Conservation (phyloP, 2,329 filamentous ascomycete species). For the Xylaria sp. region DNA sequence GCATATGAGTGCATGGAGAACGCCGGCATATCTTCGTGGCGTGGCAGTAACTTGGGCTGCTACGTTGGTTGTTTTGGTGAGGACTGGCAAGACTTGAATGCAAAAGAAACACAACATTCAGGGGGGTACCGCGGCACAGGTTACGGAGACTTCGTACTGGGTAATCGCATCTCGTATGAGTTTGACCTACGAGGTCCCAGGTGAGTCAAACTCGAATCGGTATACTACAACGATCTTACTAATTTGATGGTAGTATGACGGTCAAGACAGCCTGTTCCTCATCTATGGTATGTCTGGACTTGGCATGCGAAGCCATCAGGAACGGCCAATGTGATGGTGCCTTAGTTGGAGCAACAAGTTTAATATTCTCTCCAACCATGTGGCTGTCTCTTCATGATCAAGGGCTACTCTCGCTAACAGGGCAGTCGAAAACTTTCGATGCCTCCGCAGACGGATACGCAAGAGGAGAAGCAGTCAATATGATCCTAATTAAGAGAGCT, state of each 20-base stretch:
- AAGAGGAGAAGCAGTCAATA: not conserved
- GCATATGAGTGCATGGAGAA: not conserved
- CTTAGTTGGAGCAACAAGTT: not conserved
- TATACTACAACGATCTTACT: not conserved
- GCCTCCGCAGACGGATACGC: not conserved
- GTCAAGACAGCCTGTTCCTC: not conserved
- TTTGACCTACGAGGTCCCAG: not conserved
- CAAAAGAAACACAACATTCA: not conserved
- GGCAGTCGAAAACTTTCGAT: not conserved
- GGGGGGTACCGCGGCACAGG: not conserved
- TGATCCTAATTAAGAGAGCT: not conserved
- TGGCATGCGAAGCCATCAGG: not conserved
- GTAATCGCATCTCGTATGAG: not conserved
- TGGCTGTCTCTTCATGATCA: too few relatives aligned
- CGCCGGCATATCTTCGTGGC: not conserved
- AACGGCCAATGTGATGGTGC: not conserved
- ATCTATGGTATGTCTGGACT: not conserved
- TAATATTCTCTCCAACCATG: not conserved
- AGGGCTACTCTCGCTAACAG: not conserved
- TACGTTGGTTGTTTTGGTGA: constrained; percentile 4
- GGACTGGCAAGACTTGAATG: not conserved
- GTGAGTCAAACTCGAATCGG: not conserved
- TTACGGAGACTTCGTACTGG: not conserved
- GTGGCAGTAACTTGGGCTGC: not conserved
- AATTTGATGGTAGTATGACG: not conserved